Evolutionary conservation across 2,329 filamentous ascomycete species (phyloP).

Genomic region (Bipolaris bicolor): DNA sequence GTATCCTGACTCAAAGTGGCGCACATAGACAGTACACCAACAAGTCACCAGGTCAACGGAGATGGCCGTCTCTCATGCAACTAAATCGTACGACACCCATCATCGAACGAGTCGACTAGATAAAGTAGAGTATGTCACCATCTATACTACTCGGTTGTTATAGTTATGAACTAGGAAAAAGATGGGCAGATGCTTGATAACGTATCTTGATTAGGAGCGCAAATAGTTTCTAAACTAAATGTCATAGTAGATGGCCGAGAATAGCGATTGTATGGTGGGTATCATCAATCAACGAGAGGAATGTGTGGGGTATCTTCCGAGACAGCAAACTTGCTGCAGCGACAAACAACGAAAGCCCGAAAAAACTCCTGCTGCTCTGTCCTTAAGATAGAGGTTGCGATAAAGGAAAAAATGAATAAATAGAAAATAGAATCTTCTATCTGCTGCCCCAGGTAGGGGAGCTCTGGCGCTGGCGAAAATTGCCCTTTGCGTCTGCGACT

Average conservation of each 20-base stretch:
- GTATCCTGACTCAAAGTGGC: constrained; percentile 13
- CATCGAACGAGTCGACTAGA: constrained; percentile 15
- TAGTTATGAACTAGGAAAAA: neutral
- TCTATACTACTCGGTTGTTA: constrained; percentile 2
- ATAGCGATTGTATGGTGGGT: constrained; percentile 37
- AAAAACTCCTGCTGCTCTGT: too few relatives aligned
- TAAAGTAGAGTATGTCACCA: neutral
- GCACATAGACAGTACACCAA: neutral
- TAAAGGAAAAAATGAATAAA: neutral
- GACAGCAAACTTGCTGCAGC: constrained; percentile 23
- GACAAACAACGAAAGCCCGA: neutral
- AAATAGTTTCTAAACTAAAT: neutral
- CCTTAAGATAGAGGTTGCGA: too few relatives aligned
- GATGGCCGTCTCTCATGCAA: constrained; percentile 10
- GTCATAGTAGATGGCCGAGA: constrained; percentile 17
- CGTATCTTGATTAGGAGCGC: neutral
- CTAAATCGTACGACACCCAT: constrained; percentile 12
- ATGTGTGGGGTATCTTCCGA: constrained; percentile 35
- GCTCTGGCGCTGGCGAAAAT: constrained; percentile 47
- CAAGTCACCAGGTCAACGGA: constrained; percentile 19
- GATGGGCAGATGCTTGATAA: neutral
- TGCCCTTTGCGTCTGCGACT: constrained; percentile 48
- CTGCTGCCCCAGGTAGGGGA: constrained; percentile 48
- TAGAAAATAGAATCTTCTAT: constrained; percentile 20
- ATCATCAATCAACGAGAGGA: constrained; percentile 36